Evolutionary conservation across 345 rosid species (phyloP).

Genomic region (Eucalyptus decipiens): DNA sequence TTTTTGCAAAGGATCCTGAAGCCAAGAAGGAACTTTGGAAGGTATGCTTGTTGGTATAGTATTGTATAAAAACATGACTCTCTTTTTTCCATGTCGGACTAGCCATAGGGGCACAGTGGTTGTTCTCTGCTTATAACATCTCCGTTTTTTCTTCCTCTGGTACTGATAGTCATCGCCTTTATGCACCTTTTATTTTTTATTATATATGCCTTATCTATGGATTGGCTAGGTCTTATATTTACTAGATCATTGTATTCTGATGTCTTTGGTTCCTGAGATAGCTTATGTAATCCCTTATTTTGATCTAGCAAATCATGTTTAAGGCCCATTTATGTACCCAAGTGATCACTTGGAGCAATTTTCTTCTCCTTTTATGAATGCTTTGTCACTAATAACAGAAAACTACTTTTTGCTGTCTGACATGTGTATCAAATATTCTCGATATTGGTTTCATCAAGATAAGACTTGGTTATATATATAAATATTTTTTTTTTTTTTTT

Average conservation of each 20-base stretch:
- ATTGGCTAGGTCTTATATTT: background rate
- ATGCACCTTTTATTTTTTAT: background rate
- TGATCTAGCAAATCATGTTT: background rate
- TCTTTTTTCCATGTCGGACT: background rate
- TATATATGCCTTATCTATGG: background rate
- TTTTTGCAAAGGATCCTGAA: slow-evolving; percentile 74
- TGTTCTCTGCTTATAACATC: background rate
- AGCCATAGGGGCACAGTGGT: background rate
- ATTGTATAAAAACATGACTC: background rate
- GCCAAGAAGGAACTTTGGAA: slow-evolving; percentile 90
- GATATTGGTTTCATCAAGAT: background rate
- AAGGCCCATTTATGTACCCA: background rate
- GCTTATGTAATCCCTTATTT: background rate
- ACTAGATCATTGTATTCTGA: background rate
- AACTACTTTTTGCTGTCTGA: background rate
- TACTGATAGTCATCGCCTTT: background rate
- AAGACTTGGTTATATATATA: background rate
- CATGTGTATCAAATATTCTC: background rate
- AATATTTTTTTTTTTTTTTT: no score
- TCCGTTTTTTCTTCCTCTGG: background rate
- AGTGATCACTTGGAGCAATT: background rate
- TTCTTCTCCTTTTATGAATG: background rate
- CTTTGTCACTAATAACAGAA: background rate
- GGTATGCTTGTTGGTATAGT: slow-evolving; percentile 24
- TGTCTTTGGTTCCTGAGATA: background rate